phyloP scores from a whole-genome alignment of 768 basidiomycete genomes.

The Pleurotus tuoliensis region DNA sequence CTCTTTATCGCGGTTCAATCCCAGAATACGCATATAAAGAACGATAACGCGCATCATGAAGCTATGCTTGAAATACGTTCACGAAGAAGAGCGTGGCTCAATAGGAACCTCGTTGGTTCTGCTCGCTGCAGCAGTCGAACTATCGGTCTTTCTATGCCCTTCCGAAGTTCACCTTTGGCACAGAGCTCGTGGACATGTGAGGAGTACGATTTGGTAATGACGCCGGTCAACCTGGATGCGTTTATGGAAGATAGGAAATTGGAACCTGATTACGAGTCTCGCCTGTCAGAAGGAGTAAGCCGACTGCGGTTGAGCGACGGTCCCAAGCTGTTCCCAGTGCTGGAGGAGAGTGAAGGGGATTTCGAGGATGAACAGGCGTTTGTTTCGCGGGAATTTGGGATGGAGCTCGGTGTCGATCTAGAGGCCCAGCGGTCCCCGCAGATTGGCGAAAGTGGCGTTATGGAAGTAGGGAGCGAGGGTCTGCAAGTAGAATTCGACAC shows the following conservation, averaged over 20 bases:
- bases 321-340: constrained; percentile 35
- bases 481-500: constrained; percentile 21
- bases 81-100: constrained; percentile 65
- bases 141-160: constrained; percentile 47
- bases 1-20: constrained; percentile 38
- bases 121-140: constrained; percentile 17
- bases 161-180: constrained; percentile 48
- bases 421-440: constrained; percentile 18
- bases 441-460: constrained; percentile 1
- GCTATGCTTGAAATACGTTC: constrained; percentile 53
- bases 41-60: constrained; percentile 35
- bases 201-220: constrained; percentile 24
- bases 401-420: constrained; percentile 27
- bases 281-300: constrained; percentile 5
- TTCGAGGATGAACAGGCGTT: constrained; percentile 20
- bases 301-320: constrained; percentile 14
- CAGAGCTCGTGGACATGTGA: constrained; percentile 32
- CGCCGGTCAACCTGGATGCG: constrained; percentile 5
- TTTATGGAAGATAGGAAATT: constrained; percentile 10
- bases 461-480: constrained; percentile 2
- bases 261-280: constrained; percentile 9
- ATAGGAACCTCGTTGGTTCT: constrained; percentile 37
- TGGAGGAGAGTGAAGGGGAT: constrained; percentile 32
- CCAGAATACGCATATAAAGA: constrained; percentile 34
- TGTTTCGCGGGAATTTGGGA: constrained; percentile 25